Base-by-base conservation (phyloP, 306 rosid genomes). In the Medicago ruthenica region DNA sequence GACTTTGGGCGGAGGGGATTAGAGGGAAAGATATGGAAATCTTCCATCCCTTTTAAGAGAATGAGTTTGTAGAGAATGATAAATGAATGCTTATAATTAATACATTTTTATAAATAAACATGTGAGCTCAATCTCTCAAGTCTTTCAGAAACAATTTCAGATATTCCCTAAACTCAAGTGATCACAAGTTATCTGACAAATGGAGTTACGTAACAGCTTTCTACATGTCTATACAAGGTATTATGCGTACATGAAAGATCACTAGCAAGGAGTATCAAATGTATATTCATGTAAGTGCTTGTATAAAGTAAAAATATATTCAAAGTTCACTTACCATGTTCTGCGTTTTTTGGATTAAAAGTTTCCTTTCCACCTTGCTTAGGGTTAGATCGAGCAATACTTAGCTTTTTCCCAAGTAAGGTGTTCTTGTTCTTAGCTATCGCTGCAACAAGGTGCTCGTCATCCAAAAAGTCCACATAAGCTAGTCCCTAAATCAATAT, bases 371-470 rank as follows among this genome's bases (percentile, higher is more conserved):
- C 85, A 31, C 88, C 89, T 66, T 76, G 89, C 82, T 82, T 92
- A 75, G 99, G 99, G 42, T 87, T 76, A 40, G 97, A 92, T 48
- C 91, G 86, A 61, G 91, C 90, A 86, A 95, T 90, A 83, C 96
- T 89, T 58, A 95, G 39, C 84, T 75, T 92, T 88, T 88, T 95
- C 80, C 97, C 97, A 20, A 84, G 89, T 72, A 92, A 83, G 61
- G 9, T 69, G 69, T 85, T 83, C 80, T 48, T 90, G 77, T 83
- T 92, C 85, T 92, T 95, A 54, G 86, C 95, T 67, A 95, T 51
- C n/a, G 97, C 99, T 63, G 92, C 89, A 47, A 82, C 82, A 50
- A 95, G 96, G 81, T 89, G 97, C 62, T 81, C 87, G 69, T 89
- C 91, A 69, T 89, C 93, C 51, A 79, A 75, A 81, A 95, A 95